phyloP scores from a whole-genome alignment of 2,329 filamentous ascomycete genomes.

The Aureobasidium vineae region DNA sequence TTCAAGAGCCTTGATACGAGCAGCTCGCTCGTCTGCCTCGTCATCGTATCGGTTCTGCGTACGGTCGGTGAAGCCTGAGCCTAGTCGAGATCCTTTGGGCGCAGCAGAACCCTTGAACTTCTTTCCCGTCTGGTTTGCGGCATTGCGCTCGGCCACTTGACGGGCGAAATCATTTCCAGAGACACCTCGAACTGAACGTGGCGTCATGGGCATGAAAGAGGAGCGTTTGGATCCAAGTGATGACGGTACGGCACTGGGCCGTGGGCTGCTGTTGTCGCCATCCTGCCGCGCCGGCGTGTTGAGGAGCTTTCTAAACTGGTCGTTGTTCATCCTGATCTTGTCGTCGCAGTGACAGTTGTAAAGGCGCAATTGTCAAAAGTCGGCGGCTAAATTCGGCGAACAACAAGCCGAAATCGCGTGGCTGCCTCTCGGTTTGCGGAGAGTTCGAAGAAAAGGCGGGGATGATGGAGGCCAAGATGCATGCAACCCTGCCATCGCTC shows the following conservation, averaged over 20 bases:
- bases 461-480: slow-evolving; percentile 1
- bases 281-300: slow-evolving; percentile 49
- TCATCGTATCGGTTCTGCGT: slow-evolving; percentile 61
- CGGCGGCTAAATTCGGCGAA: slow-evolving; percentile 14
- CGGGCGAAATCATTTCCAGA: slow-evolving; percentile 70
- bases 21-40: slow-evolving; percentile 56
- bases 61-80: slow-evolving; percentile 80
- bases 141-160: slow-evolving; percentile 73
- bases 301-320: slow-evolving; percentile 82
- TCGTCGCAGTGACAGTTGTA: neutral
- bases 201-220: slow-evolving; percentile 79
- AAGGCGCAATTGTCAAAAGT: slow-evolving; percentile 12
- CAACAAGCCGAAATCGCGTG: slow-evolving; percentile 18
- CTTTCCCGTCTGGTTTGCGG: slow-evolving; percentile 57
- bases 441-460: neutral
- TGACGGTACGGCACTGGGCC: slow-evolving; percentile 37
- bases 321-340: slow-evolving; percentile 74
- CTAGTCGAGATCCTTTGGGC: slow-evolving; percentile 79
- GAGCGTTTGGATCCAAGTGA: slow-evolving; percentile 37
- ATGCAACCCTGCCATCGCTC: slow-evolving; percentile 7
- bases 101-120: slow-evolving; percentile 71
- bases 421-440: slow-evolving; percentile 14
- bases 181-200: slow-evolving; percentile 62
- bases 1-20: slow-evolving; percentile 73
- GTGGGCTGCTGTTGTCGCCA: slow-evolving; percentile 34